phyloP scores from a whole-genome alignment of 306 rosid genomes.

The Casuarina equisetifolia region DNA sequence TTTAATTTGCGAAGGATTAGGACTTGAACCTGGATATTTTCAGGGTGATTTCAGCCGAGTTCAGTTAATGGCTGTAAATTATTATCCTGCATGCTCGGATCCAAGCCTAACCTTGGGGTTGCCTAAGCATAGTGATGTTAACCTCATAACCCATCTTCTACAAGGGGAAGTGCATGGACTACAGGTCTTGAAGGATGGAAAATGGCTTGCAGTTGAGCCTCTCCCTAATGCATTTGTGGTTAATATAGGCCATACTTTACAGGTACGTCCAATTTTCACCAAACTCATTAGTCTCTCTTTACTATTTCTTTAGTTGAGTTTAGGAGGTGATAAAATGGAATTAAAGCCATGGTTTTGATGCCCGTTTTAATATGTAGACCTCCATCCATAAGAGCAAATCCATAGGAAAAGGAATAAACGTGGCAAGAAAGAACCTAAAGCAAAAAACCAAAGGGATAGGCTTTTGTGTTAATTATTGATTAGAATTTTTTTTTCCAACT shows the following conservation, averaged over 20 bases:
- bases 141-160: constrained; percentile 20
- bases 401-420: too few species aligned
- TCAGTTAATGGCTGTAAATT: constrained; percentile 3
- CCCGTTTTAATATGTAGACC: too few species aligned
- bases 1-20: constrained; percentile 30
- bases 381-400: too few species aligned
- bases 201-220: constrained; percentile 34
- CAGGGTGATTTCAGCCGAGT: background rate
- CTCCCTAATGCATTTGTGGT: constrained; percentile 29
- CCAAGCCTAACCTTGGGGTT: constrained; percentile 39
- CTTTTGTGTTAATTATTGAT: too few species aligned
- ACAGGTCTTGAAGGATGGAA: constrained; percentile 30
- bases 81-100: constrained; percentile 27
- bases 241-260: constrained; percentile 25
- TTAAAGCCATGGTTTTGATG: background rate
- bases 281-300: background rate
- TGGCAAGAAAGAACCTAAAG: too few species aligned
- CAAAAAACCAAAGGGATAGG: too few species aligned
- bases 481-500: too few species aligned
- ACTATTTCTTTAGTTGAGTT: background rate
- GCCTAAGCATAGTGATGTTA: constrained; percentile 32
- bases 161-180: constrained; percentile 28
- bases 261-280: background rate
- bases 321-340: background rate
- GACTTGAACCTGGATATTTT: constrained; percentile 11